These are phyloP conservation scores for Aspergillus leporis DNA, from an alignment of 495 filamentous ascomycete genomes.

Conservation along the genomic window DNA sequence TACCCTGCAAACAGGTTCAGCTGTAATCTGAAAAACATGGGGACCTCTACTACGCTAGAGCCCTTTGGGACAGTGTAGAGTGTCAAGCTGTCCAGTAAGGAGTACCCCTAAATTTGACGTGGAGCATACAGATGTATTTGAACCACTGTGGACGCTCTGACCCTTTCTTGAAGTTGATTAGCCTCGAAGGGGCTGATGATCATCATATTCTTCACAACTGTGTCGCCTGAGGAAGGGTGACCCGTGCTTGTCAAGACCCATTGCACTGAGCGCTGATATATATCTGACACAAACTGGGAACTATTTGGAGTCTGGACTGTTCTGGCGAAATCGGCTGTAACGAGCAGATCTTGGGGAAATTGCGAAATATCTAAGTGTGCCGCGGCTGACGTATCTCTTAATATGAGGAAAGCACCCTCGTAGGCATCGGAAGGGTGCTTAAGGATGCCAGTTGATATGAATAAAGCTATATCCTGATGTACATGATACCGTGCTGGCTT, in stretches of 20 bases:
- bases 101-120: neutral
- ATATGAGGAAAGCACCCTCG: conserved; percentile 6
- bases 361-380: conserved; percentile 10
- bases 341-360: conserved; percentile 8
- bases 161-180: conserved; percentile 44
- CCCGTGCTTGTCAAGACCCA: conserved; percentile 25
- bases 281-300: neutral
- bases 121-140: conserved; percentile 43
- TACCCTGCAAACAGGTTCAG: conserved; percentile 17
- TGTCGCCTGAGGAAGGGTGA: neutral
- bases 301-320: neutral
- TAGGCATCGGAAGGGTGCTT: neutral
- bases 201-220: conserved; percentile 36
- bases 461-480: too few relatives aligned
- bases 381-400: conserved; percentile 12
- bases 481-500: too few relatives aligned
- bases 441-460: conserved; percentile 2
- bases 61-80: neutral
- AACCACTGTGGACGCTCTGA: conserved; percentile 33
- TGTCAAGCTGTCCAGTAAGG: neutral
- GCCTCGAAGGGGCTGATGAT: conserved; percentile 67
- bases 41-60: conserved; percentile 1
- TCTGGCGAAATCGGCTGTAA: conserved; percentile 9
- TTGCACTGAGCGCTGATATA: conserved; percentile 12
- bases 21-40: neutral